Conservation (phyloP, 2,329 filamentous ascomycete genomes). For the Polytolypa hystricis region DNA sequence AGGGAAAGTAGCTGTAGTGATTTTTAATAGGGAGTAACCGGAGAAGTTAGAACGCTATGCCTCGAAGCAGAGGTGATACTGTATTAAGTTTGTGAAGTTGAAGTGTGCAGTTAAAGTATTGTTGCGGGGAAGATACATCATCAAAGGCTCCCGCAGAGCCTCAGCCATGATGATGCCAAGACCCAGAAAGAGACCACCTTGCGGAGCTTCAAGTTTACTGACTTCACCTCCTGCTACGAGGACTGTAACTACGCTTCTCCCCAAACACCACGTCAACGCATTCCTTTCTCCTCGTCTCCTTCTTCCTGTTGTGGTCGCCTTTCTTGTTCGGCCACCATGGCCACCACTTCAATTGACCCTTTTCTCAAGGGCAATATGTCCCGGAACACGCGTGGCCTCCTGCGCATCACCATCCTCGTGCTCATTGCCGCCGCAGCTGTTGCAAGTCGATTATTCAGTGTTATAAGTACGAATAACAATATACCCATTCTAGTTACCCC, state of each 20-base stretch:
- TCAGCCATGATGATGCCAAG: conserved; percentile 23
- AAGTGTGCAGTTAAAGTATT: neutral
- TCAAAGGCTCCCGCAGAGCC: conserved; percentile 12
- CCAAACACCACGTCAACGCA: conserved; percentile 12
- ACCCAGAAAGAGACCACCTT: conserved; percentile 34
- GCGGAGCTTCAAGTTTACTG: conserved; percentile 20
- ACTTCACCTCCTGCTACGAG: neutral
- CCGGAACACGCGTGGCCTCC: conserved; percentile 69
- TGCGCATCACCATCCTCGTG: conserved; percentile 80
- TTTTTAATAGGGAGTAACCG: too few relatives aligned
- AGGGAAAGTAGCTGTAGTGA: neutral
- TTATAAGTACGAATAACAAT: conserved; percentile 63
- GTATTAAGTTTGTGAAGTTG: too few relatives aligned
- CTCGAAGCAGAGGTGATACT: too few relatives aligned
- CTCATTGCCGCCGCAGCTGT: conserved; percentile 87
- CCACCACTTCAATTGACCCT: conserved; percentile 35
- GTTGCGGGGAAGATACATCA: neutral
- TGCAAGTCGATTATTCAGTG: conserved; percentile 90
- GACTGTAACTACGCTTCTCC: conserved; percentile 3
- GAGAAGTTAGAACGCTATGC: too few relatives aligned
- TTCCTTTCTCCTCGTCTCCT: conserved; percentile 16
- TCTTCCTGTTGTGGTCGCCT: conserved; percentile 22
- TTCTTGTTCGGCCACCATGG: conserved; percentile 13
- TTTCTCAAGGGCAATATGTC: conserved; percentile 69
- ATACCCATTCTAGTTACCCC: conserved; percentile 1